These are phyloP conservation scores for Gomphus sp. DNA, from an alignment of 1,284 basidiomycete species.

Conservation along the genomic window DNA sequence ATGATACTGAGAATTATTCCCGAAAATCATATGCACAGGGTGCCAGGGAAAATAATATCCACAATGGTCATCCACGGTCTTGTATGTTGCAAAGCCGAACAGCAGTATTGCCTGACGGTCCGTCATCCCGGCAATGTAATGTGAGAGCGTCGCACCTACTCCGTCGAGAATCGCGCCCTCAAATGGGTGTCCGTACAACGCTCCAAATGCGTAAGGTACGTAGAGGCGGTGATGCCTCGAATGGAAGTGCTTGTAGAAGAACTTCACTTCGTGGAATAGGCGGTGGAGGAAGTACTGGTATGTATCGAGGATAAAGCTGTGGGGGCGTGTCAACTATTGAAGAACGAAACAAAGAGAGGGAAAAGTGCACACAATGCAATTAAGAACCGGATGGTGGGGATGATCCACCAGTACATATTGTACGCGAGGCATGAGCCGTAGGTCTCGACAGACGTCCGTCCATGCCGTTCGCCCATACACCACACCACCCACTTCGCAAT, in stretches of 20 bases:
- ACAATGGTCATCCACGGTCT: conserved; percentile 98
- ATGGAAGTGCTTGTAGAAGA: conserved; percentile 88
- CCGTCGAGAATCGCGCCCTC: conserved; percentile 92
- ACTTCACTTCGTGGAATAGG: conserved; percentile 85
- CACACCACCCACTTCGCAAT: conserved; percentile 26
- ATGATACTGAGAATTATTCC: conserved; percentile 97
- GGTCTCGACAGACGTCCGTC: conserved; percentile 25
- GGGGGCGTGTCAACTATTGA: neutral
- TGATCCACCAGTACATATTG: conserved; percentile 92
- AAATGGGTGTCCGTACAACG: conserved; percentile 95
- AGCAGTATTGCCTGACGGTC: conserved; percentile 81
- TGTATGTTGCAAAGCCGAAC: conserved; percentile 79
- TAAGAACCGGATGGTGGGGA: conserved; percentile 70
- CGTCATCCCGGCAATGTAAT: conserved; percentile 61
- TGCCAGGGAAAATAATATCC: conserved; percentile 88
- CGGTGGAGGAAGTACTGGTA: conserved; percentile 99
- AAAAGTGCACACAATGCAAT: conserved; percentile 68
- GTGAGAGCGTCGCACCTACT: conserved; percentile 73
- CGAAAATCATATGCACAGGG: conserved; percentile 77
- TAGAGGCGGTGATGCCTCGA: conserved; percentile 95
- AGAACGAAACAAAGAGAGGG: too few species aligned
- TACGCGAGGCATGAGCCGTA: conserved; percentile 50
- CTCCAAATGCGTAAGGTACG: conserved; percentile 95
- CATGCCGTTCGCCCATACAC: conserved; percentile 27
- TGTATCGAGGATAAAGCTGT: conserved; percentile 89